Evolutionary conservation across 176 grass and related monocot genomes (phyloP), one percentile per base, ranked within the genome.

Genomic region (Raddia distichophylla): DNA sequence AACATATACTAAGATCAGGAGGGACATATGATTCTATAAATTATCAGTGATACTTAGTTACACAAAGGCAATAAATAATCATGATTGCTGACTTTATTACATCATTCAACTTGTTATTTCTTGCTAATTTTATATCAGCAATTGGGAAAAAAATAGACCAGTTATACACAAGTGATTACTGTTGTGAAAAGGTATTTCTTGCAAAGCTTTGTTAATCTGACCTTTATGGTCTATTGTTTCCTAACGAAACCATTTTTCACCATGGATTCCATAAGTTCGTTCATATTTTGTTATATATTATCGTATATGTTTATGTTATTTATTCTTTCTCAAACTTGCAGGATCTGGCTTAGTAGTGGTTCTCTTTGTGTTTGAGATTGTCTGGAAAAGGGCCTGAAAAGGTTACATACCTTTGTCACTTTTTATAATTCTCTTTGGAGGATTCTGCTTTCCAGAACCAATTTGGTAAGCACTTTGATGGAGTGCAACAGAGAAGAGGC

Each of bases 401-500:
- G 56, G 46, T 74, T 15, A 40, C 12, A 56, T 22, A 40, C 50
- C 16, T 78, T 64, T 49, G 47, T 73, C 47, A 64, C 20, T 55
- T 53, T 37, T 62, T 37, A 76, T 13, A 40, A 81, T 89, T 67
- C 57, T 20, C 72, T 77, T 57, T 86, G 60, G 69, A 83, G 72
- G 46, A 16, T 33, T 49, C 42, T 69, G n/a, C 32, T 82, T 80
- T 62, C 76, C 20, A 14, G 56, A 67, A 65, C 47, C 48, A 59
- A 58, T 84, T 69, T 49, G n/a, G 62, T 61, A 22, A 68, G 15
- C 65, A 53, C 48, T 57, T 66, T 69, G 46, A 97, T 97, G 94
- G 94, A 94, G 50, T 92, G 87, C 82, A 90, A 97, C 84, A 97
- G 85, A 82, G 94, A 94, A 77, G 94, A 97, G 72, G 91, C 94